Conservation (phyloP, 2,329 filamentous ascomycete genomes). For the Eurotiales sp. region DNA sequence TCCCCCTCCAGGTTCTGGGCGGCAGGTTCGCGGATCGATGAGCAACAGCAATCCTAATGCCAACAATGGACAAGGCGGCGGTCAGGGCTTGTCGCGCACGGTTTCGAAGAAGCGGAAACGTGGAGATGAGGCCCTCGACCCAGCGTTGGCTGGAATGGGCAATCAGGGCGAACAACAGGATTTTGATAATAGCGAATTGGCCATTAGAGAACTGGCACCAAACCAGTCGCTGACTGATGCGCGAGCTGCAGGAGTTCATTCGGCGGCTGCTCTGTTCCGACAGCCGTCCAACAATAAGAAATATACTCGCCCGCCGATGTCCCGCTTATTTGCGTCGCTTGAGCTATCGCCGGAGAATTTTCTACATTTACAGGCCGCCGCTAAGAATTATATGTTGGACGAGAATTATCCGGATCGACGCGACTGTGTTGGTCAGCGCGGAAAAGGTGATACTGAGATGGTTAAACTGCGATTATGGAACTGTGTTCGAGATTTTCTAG, state of each 20-base stretch:
- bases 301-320: slow-evolving; percentile 56
- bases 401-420: slow-evolving; percentile 52
- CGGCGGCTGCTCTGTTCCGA: slow-evolving; percentile 52
- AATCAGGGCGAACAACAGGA: slow-evolving; percentile 8
- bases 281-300: slow-evolving; percentile 51
- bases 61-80: slow-evolving; percentile 26
- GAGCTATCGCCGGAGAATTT: slow-evolving; percentile 56
- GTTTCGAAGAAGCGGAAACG: slow-evolving; percentile 41
- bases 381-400: slow-evolving; percentile 57
- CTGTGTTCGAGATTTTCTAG: slow-evolving; percentile 53
- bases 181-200: slow-evolving; percentile 29
- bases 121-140: slow-evolving; percentile 36
- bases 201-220: slow-evolving; percentile 35
- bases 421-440: slow-evolving; percentile 55
- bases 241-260: slow-evolving; percentile 50
- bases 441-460: slow-evolving; percentile 54
- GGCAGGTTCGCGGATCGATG: slow-evolving; percentile 26
- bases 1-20: slow-evolving; percentile 12
- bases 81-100: slow-evolving; percentile 28
- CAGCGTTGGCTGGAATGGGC: slow-evolving; percentile 27
- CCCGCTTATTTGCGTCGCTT: slow-evolving; percentile 54
- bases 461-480: slow-evolving; percentile 56
- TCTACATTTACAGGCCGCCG: slow-evolving; percentile 52
- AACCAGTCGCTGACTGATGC: slow-evolving; percentile 39
- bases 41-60: no score